A percentile compares a stretch with the other conserved stretches of the same genome.
Evolutionary conservation across 176 grass and related monocot species (phyloP).

Genomic region (Zoysia pacifica): DNA sequence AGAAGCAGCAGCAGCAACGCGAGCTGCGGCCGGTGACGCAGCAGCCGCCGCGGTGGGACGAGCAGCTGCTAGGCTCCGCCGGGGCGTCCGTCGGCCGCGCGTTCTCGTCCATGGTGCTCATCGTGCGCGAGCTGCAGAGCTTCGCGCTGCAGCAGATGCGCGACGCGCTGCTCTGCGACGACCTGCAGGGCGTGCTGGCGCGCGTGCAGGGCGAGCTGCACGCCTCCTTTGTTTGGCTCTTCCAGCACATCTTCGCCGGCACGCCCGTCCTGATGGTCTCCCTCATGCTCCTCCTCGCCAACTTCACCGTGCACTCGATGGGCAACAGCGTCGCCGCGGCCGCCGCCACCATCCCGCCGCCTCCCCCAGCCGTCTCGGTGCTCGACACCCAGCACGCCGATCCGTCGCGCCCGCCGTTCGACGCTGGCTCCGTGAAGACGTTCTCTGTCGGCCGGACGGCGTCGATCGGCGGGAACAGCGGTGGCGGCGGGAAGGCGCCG

Average conservation of each 20-base stretch:
- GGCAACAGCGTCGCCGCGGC: conserved; percentile 38
- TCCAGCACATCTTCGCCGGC: conserved; percentile 92
- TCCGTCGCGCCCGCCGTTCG: conserved; percentile 28
- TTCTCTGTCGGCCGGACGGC: conserved; percentile 58
- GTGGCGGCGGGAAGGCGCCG: conserved; percentile 55
- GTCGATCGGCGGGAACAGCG: conserved; percentile 60
- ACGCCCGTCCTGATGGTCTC: conserved; percentile 90
- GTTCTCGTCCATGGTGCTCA: conserved; percentile 97
- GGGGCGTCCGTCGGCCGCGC: conserved; percentile 68
- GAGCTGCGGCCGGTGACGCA: conserved; percentile 10
- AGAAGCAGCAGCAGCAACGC: conserved; percentile 45
- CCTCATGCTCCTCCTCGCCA: conserved; percentile 93
- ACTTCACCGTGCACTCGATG: conserved; percentile 97
- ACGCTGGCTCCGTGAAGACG: conserved; percentile 45
- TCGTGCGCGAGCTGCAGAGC: conserved; percentile 89
- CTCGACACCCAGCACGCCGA: conserved; percentile 33
- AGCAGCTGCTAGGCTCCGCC: conserved; percentile 46
- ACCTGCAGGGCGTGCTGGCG: conserved; percentile 60
- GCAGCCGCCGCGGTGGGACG: conserved; percentile 48
- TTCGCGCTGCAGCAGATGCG: conserved; percentile 71
- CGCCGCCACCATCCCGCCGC: conserved; percentile 40
- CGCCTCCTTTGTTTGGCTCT: conserved; percentile 94
- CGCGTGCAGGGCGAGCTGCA: conserved; percentile 83
- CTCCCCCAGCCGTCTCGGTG: background rate
- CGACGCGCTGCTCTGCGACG: conserved; percentile 57